Evolutionary conservation across 179 eudicot species (phyloP).

Genomic region (Vitellaria paradoxa): DNA sequence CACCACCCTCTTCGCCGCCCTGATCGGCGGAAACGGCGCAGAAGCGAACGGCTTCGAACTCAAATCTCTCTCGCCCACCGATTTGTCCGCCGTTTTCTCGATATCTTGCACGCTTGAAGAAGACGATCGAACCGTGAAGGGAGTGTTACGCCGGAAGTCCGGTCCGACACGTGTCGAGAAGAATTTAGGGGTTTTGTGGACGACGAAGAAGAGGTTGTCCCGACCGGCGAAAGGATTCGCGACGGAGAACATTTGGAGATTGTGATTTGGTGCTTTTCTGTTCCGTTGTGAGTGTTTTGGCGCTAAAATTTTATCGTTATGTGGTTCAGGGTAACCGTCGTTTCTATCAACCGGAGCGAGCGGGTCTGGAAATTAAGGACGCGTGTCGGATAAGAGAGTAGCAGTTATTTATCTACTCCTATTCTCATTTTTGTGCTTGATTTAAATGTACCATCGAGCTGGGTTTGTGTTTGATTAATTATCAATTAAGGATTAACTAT

Average conservation of each 20-base stretch:
- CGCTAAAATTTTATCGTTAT: slow-evolving; percentile 7
- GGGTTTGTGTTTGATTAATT: too few species aligned
- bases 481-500: too few species aligned
- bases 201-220: neutral
- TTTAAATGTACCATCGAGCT: too few species aligned
- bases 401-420: too few species aligned
- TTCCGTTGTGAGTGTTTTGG: neutral
- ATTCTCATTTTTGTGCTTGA: too few species aligned
- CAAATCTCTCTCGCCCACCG: neutral
- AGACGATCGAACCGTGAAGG: slow-evolving; percentile 17
- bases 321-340: slow-evolving; percentile 6
- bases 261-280: neutral
- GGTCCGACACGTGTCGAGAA: neutral
- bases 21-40: slow-evolving; percentile 48
- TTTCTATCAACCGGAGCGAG: neutral
- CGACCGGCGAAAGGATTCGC: neutral
- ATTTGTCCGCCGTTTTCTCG: neutral
- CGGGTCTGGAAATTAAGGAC: too few species aligned
- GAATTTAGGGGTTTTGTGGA: slow-evolving; percentile 10
- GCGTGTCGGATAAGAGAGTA: too few species aligned
- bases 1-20: slow-evolving; percentile 76
- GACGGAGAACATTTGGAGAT: slow-evolving; percentile 16
- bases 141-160: neutral
- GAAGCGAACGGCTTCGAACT: neutral
- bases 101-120: slow-evolving; percentile 17